A percentile compares a stretch with the other conserved stretches of the same genome.
phyloP scores from a whole-genome alignment of 768 basidiomycete genomes.

The Mycena venus region DNA sequence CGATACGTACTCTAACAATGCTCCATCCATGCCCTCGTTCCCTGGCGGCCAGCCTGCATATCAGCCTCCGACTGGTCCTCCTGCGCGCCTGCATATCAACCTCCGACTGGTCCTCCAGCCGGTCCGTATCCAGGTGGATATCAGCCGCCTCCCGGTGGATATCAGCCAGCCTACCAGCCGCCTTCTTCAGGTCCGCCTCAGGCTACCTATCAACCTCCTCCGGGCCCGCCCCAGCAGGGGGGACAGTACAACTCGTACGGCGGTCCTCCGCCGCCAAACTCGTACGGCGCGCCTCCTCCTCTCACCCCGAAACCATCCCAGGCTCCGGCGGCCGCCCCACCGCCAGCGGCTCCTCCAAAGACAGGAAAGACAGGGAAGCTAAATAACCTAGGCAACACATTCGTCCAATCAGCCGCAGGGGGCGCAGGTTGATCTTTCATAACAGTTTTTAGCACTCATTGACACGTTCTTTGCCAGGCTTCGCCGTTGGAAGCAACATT shows the following conservation, averaged over 20 bases:
- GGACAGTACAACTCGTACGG: conserved; percentile 11
- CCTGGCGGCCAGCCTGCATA: conserved; percentile 21
- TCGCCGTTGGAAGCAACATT: conserved; percentile 58
- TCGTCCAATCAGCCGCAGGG: conserved; percentile 70
- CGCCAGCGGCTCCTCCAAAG: conserved; percentile 55
- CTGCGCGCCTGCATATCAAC: not conserved
- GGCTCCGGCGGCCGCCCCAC: not conserved
- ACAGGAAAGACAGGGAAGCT: too few relatives aligned
- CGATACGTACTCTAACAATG: conserved; percentile 8
- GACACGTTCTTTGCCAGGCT: conserved; percentile 46
- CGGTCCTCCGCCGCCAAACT: conserved; percentile 28
- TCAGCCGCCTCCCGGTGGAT: not conserved
- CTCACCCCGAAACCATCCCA: conserved; percentile 12
- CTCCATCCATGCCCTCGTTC: conserved; percentile 17
- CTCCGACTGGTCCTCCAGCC: not conserved
- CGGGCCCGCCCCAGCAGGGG: conserved; percentile 20
- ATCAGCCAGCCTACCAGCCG: conserved; percentile 1
- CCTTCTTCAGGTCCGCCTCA: conserved; percentile 13
- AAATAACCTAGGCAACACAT: conserved; percentile 69
- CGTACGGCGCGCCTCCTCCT: conserved; percentile 26
- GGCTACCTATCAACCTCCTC: conserved; percentile 12
- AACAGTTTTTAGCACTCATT: not conserved
- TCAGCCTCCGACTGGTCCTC: not conserved
- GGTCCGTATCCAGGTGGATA: conserved; percentile 5
- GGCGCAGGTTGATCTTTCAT: conserved; percentile 62